Conservation (phyloP, 2,329 filamentous ascomycete genomes). For the Fulvia fulva region DNA sequence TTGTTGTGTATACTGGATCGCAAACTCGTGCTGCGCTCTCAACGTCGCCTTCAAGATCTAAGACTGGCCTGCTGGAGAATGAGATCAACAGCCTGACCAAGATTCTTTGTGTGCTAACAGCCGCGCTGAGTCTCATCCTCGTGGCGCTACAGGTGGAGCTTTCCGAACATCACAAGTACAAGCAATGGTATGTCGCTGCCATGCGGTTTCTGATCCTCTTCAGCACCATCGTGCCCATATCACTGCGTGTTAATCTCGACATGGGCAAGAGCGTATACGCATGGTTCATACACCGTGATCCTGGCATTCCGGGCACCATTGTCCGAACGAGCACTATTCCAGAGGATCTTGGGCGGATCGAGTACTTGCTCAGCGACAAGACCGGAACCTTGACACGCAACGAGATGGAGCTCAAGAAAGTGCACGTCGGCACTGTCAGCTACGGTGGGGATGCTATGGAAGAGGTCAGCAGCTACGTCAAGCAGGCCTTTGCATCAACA, state of each 20-base stretch:
- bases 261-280: conserved; percentile 97
- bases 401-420: conserved; percentile 81
- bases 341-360: conserved; percentile 90
- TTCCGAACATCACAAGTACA: conserved; percentile 61
- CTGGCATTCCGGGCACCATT: conserved; percentile 84
- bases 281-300: conserved; percentile 87
- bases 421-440: conserved; percentile 95
- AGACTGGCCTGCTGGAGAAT: conserved; percentile 87
- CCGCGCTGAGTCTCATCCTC: conserved; percentile 79
- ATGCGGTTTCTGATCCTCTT: conserved; percentile 98
- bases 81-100: conserved; percentile 98
- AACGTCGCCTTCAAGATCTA: conserved; percentile 85
- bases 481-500: conserved; percentile 67
- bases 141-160: conserved; percentile 71
- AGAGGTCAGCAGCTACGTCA: conserved; percentile 82
- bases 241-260: conserved; percentile 90
- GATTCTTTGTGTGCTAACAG: conserved; percentile 84
- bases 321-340: conserved; percentile 97
- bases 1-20: conserved; percentile 89
- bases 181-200: conserved; percentile 89
- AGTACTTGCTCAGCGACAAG: conserved; percentile 95
- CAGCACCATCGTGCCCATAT: conserved; percentile 98
- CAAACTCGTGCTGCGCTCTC: conserved; percentile 93
- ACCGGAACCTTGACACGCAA: conserved; percentile 98
- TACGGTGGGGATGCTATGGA: conserved; percentile 99